These are phyloP conservation scores for Magnolia kwangsiensis DNA, from an alignment of 164 flowering plant genomes.

Conservation along the genomic window DNA sequence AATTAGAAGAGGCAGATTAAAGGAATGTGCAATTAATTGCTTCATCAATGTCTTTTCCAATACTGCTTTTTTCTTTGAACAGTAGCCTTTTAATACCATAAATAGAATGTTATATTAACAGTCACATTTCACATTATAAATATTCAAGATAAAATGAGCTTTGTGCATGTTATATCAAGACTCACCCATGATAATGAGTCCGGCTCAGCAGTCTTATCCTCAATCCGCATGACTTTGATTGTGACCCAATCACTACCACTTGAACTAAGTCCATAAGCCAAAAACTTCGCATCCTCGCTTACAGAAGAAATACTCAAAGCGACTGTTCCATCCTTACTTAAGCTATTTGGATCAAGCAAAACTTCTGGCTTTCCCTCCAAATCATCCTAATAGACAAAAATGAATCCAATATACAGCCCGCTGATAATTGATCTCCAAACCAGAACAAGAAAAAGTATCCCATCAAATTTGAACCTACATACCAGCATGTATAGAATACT, in stretches of 20 bases:
- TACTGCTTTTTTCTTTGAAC: no score
- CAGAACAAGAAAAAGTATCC: not conserved
- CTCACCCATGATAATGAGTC: constrained; percentile 84
- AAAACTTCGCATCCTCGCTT: constrained; percentile 86
- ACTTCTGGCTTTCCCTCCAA: constrained; percentile 78
- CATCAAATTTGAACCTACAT: not conserved
- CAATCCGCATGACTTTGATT: constrained; percentile 78
- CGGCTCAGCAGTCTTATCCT: constrained; percentile 57
- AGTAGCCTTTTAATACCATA: no score
- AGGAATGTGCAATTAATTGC: no score
- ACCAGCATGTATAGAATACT: constrained; percentile 94
- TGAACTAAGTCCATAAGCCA: constrained; percentile 84
- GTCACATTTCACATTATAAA: not conserved
- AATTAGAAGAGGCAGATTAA: no score
- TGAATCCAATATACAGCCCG: not conserved
- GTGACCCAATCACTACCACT: constrained; percentile 99
- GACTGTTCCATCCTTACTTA: constrained; percentile 96
- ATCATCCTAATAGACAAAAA: constrained; percentile 49
- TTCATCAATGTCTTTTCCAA: no score
- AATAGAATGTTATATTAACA: no score
- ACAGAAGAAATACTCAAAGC: constrained; percentile 46
- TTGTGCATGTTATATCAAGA: not conserved
- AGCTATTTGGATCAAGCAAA: constrained; percentile 86
- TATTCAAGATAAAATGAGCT: not conserved
- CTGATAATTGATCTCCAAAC: not conserved